A percentile compares a stretch with the other conserved stretches of the same genome.
Evolutionary conservation across 1,284 basidiomycete genomes (phyloP).

Genomic region (Leccinum cinnamomeum): DNA sequence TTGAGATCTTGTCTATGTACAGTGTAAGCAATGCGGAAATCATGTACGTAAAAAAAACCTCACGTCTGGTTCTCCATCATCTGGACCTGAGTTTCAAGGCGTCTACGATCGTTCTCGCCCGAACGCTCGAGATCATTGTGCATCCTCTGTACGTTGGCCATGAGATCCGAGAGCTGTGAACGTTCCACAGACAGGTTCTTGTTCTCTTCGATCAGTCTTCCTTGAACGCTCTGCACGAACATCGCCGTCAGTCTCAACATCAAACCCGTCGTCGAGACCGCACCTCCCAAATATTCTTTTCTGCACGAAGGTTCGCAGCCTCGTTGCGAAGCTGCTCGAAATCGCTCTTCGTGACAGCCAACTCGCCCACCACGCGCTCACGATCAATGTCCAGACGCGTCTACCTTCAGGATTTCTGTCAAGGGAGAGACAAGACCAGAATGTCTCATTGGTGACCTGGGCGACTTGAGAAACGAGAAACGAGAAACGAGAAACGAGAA

Average conservation of each 20-base stretch:
- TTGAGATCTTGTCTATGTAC: too few species aligned
- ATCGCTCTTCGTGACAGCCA: constrained; percentile 54
- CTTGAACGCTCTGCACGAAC: constrained; percentile 64
- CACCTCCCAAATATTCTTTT: constrained; percentile 90
- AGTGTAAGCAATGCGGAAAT: too few species aligned
- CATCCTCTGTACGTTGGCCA: constrained; percentile 87
- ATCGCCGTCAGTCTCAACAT: constrained; percentile 4
- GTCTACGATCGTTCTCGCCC: constrained; percentile 74
- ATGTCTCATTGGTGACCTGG: too few species aligned
- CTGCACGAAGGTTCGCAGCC: constrained; percentile 81
- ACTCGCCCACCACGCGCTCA: constrained; percentile 62
- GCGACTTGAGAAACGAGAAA: too few species aligned
- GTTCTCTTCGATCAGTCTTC: constrained; percentile 83
- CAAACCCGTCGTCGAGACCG: constrained; percentile 21
- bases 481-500: too few species aligned
- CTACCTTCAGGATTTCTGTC: constrained; percentile 25
- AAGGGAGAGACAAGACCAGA: too few species aligned
- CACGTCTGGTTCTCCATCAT: constrained; percentile 79
- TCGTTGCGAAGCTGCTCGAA: constrained; percentile 82
- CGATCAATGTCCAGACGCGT: constrained; percentile 66
- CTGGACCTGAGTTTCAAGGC: constrained; percentile 79
- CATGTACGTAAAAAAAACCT: constrained; percentile 26
- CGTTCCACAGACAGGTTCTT: constrained; percentile 77
- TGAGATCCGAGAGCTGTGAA: constrained; percentile 80
- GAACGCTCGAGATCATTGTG: constrained; percentile 84